Evolutionary conservation across 2,329 filamentous ascomycete genomes (phyloP), one percentile per base, ranked within the genome.

Genomic region (Fusarium phyllophilum): DNA sequence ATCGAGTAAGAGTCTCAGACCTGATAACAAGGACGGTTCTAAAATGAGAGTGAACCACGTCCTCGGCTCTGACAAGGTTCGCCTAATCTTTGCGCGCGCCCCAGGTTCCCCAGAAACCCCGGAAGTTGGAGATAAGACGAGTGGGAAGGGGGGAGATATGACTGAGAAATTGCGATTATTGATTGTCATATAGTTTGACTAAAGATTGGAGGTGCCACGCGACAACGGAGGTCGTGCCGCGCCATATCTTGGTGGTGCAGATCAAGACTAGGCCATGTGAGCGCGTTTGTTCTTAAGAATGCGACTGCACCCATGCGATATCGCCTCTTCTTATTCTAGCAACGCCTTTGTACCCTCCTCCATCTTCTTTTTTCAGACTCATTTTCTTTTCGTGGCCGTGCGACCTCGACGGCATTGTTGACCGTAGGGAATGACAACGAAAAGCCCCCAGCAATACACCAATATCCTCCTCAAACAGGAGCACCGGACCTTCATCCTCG

Each of bases 71-170:
- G 8, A 4, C 51, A 39, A 62, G 54, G 52, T 48, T 63, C 54
- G 60, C 60, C 60, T 59, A 63, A 60, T 48, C 42, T 31, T 42
- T 38, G 18, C n/a, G 20, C 31, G 36, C 38, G 34, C 48, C 36
- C 60, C 52, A 65, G 66, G 20, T 74, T 62, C 67, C 61, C 71
- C 62, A 66, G 60, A 60, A 51, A 72, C 68, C 68, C 68, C 65
- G 51, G 65, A 69, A 45, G 33, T 34, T 46, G 36, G 33, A 33
- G 68, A 69, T 73, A 73, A 72, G 65, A 38, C 48, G 34, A 56
- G 39, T 11, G 29, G 18, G 39, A 39, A 26, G 5, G 8, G 9
- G 5, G 10, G 9, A 44, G 45, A 51, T 31, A 58, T 73, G 65
- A 73, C 61, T 61, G 39, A 22, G 41, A 42, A 48, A 33, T 49